Evolutionary conservation across 2,329 filamentous ascomycete species (phyloP).

Genomic region (Mycosphaerella sp.): DNA sequence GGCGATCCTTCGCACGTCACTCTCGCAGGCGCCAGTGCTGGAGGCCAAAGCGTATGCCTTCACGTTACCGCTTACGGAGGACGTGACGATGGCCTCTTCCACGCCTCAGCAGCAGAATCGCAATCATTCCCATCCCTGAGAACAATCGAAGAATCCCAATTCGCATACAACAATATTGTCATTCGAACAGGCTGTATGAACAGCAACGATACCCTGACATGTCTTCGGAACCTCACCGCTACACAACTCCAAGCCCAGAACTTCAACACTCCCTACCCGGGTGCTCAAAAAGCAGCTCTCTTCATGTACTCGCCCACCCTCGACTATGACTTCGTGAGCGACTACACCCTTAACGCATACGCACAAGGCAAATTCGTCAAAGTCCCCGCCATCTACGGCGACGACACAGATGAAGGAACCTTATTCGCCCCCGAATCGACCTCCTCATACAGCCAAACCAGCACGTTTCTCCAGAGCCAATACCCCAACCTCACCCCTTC

Average conservation of each 20-base stretch:
- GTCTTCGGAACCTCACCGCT: slow-evolving; percentile 44
- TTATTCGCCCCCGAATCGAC: slow-evolving; percentile 51
- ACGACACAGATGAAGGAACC: slow-evolving; percentile 61
- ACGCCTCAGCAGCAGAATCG: slow-evolving; percentile 50
- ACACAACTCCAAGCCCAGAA: slow-evolving; percentile 43
- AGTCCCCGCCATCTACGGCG: slow-evolving; percentile 50
- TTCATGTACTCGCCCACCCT: slow-evolving; percentile 50
- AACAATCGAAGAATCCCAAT: slow-evolving; percentile 46
- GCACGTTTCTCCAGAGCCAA: slow-evolving; percentile 53
- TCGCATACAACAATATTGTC: slow-evolving; percentile 48
- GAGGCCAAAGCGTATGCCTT: slow-evolving; percentile 58
- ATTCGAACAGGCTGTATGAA: slow-evolving; percentile 44
- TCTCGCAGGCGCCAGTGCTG: slow-evolving; percentile 63
- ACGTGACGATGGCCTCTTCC: slow-evolving; percentile 45
- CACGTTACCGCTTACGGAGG: slow-evolving; percentile 54
- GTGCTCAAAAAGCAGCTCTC: slow-evolving; percentile 39
- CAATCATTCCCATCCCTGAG: slow-evolving; percentile 48
- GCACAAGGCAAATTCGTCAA: slow-evolving; percentile 45
- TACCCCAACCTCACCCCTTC: slow-evolving; percentile 50
- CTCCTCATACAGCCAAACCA: slow-evolving; percentile 44
- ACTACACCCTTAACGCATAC: slow-evolving; percentile 47
- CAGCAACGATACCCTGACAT: slow-evolving; percentile 41
- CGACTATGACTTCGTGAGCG: slow-evolving; percentile 47
- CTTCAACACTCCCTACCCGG: slow-evolving; percentile 43
- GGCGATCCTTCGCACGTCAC: slow-evolving; percentile 63